Evolutionary conservation across 805 yeast genomes (phyloP).

Genomic region (Starmerella potacharoeniae): DNA sequence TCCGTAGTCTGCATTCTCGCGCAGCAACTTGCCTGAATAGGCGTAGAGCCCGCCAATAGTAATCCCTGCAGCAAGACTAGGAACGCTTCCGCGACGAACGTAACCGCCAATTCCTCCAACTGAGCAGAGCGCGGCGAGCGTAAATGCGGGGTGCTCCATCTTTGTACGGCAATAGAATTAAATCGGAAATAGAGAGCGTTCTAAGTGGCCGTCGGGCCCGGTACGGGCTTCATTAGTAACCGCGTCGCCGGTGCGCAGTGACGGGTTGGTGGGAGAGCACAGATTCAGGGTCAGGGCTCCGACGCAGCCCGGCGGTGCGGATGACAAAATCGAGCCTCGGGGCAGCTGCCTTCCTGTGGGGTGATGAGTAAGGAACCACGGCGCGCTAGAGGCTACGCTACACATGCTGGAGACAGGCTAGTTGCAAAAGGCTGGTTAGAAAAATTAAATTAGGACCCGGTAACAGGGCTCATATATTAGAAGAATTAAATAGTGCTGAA

Average conservation of each 20-base stretch:
- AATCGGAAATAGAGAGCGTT: background rate
- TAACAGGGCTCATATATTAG: too few relatives aligned
- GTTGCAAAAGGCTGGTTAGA: too few relatives aligned
- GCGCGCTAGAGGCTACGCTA: too few relatives aligned
- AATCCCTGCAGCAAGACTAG: constrained; percentile 72
- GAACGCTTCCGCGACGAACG: constrained; percentile 57
- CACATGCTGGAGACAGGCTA: too few relatives aligned
- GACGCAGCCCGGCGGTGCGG: background rate
- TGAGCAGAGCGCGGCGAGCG: constrained; percentile 57
- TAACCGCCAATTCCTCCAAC: constrained; percentile 65
- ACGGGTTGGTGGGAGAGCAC: background rate
- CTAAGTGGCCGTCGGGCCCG: background rate
- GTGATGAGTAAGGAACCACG: too few relatives aligned
- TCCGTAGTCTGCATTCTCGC: constrained; percentile 66
- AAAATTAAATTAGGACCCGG: too few relatives aligned
- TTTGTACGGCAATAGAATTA: background rate
- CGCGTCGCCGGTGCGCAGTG: background rate
- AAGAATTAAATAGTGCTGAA: too few relatives aligned
- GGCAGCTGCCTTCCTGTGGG: too few relatives aligned
- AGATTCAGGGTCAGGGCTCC: too few relatives aligned
- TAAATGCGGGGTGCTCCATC: constrained; percentile 67
- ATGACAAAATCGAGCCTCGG: background rate
- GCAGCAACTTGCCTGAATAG: constrained; percentile 49
- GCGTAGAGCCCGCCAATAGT: constrained; percentile 31
- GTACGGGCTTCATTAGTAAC: background rate